Conservation (phyloP, 768 basidiomycete genomes). For the Astraeus odoratus region DNA sequence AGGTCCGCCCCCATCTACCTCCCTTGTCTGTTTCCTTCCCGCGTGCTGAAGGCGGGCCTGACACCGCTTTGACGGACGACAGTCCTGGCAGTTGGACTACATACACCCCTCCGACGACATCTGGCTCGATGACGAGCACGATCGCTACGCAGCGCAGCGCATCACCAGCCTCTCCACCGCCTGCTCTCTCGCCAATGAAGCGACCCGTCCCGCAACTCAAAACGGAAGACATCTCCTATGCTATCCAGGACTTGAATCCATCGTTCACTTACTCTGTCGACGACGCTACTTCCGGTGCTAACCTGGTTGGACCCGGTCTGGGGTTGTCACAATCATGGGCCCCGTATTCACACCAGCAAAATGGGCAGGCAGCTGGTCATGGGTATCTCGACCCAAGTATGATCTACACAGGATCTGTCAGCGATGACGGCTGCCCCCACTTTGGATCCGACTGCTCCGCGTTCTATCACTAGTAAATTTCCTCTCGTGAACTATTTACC, state of each 20-base stretch:
- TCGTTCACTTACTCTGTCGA: constrained; percentile 40
- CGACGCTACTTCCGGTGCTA: constrained; percentile 9
- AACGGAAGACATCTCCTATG: constrained; percentile 36
- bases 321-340: constrained; percentile 16
- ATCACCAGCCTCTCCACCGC: constrained; percentile 23
- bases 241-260: constrained; percentile 42
- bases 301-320: constrained; percentile 9
- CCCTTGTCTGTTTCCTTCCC: constrained; percentile 34
- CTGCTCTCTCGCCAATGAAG: constrained; percentile 1
- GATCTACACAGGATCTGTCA: constrained; percentile 26
- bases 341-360: constrained; percentile 22
- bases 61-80: constrained; percentile 44
- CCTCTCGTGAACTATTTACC: background rate
- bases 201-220: constrained; percentile 21
- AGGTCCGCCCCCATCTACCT: constrained; percentile 42
- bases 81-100: constrained; percentile 49
- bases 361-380: constrained; percentile 15
- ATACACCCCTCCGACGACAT: constrained; percentile 58
- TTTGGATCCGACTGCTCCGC: constrained; percentile 39
- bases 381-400: constrained; percentile 25
- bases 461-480: constrained; percentile 21
- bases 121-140: constrained; percentile 39
- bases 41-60: constrained; percentile 48
- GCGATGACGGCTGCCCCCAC: constrained; percentile 34
- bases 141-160: constrained; percentile 37